Percentiles rank a stretch among this genome's conserved stretches.
Conservation (phyloP, 148 eudicot genomes). For the Rheum nobile region DNA sequence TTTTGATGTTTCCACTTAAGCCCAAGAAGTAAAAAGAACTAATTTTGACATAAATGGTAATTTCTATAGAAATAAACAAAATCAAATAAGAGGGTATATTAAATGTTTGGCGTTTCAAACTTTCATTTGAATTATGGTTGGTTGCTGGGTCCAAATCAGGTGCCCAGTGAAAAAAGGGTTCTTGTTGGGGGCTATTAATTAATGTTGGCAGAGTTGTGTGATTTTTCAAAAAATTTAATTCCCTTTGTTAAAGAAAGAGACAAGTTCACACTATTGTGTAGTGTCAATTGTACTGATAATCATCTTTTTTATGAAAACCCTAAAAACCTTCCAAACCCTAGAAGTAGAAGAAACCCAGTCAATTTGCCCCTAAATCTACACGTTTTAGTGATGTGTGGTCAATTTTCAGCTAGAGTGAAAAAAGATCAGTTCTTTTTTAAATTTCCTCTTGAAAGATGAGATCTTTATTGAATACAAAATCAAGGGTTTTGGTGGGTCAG, state of each 20-base stretch:
- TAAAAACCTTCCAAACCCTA: not conserved
- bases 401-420: not conserved
- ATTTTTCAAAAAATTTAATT: not conserved
- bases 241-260: not conserved
- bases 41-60: not conserved
- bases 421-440: not conserved
- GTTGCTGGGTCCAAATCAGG: slow-evolving; percentile 13
- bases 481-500: not conserved
- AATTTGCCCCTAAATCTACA: not conserved
- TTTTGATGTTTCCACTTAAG: not conserved
- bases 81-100: not conserved
- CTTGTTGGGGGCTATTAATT: not conserved
- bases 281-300: not conserved
- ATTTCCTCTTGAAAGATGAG: not conserved
- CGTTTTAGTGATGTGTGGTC: not conserved
- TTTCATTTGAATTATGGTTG: not conserved
- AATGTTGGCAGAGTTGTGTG: not conserved
- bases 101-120: not conserved
- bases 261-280: too few relatives aligned
- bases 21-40: not conserved
- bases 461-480: not conserved
- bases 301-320: slow-evolving; percentile 2
- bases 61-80: not conserved
- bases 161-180: slow-evolving; percentile 3
- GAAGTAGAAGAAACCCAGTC: not conserved